Evolutionary conservation across 176 grass and related monocot genomes (phyloP), one percentile per base, ranked within the genome.

Genomic region (Neostapfia colusana): DNA sequence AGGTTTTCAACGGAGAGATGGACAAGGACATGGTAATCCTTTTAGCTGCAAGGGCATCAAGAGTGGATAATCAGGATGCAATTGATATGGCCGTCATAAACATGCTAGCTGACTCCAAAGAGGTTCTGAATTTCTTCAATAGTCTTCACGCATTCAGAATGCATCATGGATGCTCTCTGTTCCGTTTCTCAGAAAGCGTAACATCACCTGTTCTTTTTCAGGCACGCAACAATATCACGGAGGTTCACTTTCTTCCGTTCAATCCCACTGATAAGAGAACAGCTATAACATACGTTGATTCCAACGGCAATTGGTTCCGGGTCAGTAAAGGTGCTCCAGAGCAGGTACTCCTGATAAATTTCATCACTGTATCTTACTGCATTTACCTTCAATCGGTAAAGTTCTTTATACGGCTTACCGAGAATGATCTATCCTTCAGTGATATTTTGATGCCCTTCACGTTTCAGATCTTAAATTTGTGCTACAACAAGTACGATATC

Each of bases 251-350:
- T 63, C 69, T 93, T 12, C 93, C 93, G 6, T 97, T 97, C 81
- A 97, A 93, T 79, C 90, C 93, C 7, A 81, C 88, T 46, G 93
- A 97, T 14, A 97, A 97, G 65, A 75, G 93, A 9, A 97, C 90
- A n/a, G 93, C 93, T 18, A 88, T 97, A 49, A 88, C 90, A 76
- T 97, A 97, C 67, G 55, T 93, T 56, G 85, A 88, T 70, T 82
- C 69, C 54, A 74, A 84, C 28, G 83, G 74, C 17, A 97, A 90
- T 41, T 90, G 88, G 93, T 90, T 88, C 69, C 76, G 93, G 69
- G 88, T 86, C 83, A 93, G 87, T 81, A 97, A 97, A 88, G 93
- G 93, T 72, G 90, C 90, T 70, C 88, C 93, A n/a, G 90, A 97
- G 69, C 93, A 97, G 86, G 93, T 93, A 73, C 50, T 34, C 10